Base-by-base conservation (phyloP, 768 basidiomycete genomes). In the Termitomyces sp. region DNA sequence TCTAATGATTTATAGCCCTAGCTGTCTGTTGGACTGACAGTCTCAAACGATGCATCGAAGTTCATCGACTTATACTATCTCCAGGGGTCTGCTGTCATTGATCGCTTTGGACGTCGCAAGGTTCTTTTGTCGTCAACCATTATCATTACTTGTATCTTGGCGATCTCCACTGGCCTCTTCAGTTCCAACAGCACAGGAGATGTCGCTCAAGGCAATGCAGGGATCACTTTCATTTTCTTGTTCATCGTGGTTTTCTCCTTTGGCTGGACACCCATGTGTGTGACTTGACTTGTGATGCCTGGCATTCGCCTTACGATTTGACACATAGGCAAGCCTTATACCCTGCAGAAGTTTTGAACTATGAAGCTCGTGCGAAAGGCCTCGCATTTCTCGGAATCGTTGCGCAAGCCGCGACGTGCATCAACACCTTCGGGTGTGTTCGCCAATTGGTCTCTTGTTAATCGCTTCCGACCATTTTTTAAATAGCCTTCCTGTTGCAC, bases 181-280 rank as follows among this genome's bases (percentile, higher is more conserved):
- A 77, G 77, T 54, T 62, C 63, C 8, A 62, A 65, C 55, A 72
- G 69, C 46, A 73, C 64, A 54, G 74, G 70, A 47, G 76, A 67
- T 58, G 61, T 64, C 1, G 68, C 67, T 9, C 72, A 78, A 20
- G 70, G 79, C 16, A 81, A 76, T 61, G 81, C 82, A 2, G 83
- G 82, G 2, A 81, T 84, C 55, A 71, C 77, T 0, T 82, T 83
- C 63, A 78, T 79, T 22, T 79, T 75, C 63, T 63, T 80, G 55
- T 80, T 80, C 69, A 79, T 78, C 78, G 78, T 80, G 9, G 72
- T 79, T 34, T 84, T 77, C 66, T 81, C 80, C 5, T 79, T 81
- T 62, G 82, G 82, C 49, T 82, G 78, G 78, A 84, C 83, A 2
- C 78, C 81, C 1, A 80, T 84, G 80, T 78, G 58, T 58, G 76